Conservation (phyloP, 768 basidiomycete genomes). For the Cystobasidium tubakii region DNA sequence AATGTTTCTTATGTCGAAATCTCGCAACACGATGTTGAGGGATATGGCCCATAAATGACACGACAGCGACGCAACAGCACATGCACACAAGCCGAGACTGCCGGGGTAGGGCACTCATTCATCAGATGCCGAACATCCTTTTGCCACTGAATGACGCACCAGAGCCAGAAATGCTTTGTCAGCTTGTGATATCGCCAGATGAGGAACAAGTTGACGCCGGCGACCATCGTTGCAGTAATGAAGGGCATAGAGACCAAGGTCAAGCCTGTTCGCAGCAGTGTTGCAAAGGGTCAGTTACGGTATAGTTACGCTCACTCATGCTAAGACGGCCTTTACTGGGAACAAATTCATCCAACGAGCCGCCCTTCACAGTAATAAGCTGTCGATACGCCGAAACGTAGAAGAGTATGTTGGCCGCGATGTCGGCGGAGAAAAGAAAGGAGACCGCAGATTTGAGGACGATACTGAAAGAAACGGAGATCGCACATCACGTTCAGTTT, state of each 20-base stretch:
- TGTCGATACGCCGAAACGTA: neutral
- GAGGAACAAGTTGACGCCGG: neutral
- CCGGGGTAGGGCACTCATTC: neutral
- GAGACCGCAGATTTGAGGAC: neutral
- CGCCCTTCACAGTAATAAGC: neutral
- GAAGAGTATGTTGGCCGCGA: neutral
- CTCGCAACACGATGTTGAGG: neutral
- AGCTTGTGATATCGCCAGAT: neutral
- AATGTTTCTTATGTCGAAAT: neutral
- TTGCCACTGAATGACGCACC: neutral
- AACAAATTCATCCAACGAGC: neutral
- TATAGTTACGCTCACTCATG: no score
- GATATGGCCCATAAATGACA: neutral
- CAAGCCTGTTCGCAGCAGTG: neutral
- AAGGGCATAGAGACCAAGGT: neutral
- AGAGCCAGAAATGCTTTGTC: neutral
- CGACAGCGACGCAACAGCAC: neutral
- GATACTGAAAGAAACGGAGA: neutral
- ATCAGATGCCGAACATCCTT: neutral
- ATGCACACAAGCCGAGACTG: neutral
- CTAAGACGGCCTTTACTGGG: neutral
- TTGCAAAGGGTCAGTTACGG: no score
- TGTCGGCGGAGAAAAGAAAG: neutral
- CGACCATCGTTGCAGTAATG: neutral
- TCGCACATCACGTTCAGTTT: no score